These are phyloP conservation scores for Paraconiothyrium brasiliense DNA, from an alignment of 2,329 filamentous ascomycete genomes.

Conservation along the genomic window DNA sequence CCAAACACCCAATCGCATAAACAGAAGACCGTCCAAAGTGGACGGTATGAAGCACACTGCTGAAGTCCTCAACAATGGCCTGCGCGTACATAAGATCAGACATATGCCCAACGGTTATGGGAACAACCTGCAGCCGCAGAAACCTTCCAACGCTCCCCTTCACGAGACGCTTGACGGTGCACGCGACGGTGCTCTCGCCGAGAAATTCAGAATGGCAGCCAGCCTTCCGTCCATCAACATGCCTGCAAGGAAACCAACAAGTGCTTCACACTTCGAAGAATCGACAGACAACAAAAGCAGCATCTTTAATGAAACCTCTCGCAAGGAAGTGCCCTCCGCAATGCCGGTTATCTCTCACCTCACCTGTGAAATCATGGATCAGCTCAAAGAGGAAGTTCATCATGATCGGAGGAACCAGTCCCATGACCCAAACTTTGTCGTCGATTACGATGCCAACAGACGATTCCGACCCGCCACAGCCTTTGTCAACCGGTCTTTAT, in stretches of 20 bases:
- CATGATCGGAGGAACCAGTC: conserved; percentile 22
- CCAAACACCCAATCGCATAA: conserved; percentile 23
- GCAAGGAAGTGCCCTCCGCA: neutral
- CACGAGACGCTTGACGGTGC: conserved; percentile 27
- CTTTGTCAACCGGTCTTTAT: conserved; percentile 46
- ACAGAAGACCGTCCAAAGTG: conserved; percentile 17
- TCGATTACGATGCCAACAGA: conserved; percentile 31
- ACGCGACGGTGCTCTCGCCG: conserved; percentile 18
- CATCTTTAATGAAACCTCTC: neutral
- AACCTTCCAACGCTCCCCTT: conserved; percentile 11
- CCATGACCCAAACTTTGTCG: conserved; percentile 25
- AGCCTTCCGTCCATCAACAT: conserved; percentile 6
- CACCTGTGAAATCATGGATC: conserved; percentile 39
- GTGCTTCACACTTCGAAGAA: neutral
- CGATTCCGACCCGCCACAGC: conserved; percentile 27
- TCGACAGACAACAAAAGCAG: neutral
- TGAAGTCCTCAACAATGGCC: conserved; percentile 35
- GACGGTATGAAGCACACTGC: conserved; percentile 19
- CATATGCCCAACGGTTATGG: conserved; percentile 26
- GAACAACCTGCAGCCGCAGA: conserved; percentile 18
- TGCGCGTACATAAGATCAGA: conserved; percentile 40
- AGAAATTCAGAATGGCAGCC: conserved; percentile 31
- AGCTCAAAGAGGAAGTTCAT: conserved; percentile 38
- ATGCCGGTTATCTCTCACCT: conserved; percentile 36
- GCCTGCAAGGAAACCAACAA: neutral